Percentiles rank a stretch among this genome's conserved stretches.
phyloP scores from a whole-genome alignment of 306 rosid species.

The Malus orientalis region DNA sequence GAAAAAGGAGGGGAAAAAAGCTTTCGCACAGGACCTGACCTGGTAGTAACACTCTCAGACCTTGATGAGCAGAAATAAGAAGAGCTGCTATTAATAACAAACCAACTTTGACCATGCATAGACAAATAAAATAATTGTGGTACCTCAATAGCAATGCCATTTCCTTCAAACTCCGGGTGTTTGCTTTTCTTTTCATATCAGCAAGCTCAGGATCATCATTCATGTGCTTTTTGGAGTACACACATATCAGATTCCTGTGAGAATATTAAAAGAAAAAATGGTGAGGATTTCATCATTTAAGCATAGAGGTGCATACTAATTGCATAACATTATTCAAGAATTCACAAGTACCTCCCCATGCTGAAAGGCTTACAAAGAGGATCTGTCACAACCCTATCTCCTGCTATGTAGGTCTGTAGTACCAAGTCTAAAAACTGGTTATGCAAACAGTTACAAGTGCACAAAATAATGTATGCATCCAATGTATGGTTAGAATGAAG shows the following conservation, averaged over 20 bases:
- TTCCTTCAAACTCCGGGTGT: constrained; percentile 88
- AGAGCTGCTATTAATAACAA: not conserved
- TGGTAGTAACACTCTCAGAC: not conserved
- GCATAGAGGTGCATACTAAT: constrained; percentile 1
- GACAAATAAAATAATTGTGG: constrained; percentile 16
- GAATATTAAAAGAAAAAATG: not conserved
- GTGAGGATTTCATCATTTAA: not conserved
- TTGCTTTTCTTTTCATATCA: constrained; percentile 84
- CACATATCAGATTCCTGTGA: constrained; percentile 84
- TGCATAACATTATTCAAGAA: constrained; percentile 16
- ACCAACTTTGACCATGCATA: constrained; percentile 5
- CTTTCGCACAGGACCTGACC: not conserved
- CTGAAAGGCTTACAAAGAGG: constrained; percentile 97
- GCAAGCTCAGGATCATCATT: constrained; percentile 67
- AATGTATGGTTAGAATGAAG: not conserved
- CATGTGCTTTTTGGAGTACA: constrained; percentile 98
- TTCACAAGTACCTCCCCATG: constrained; percentile 72
- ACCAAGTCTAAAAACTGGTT: constrained; percentile 28
- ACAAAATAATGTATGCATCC: not conserved
- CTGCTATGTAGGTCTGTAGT: constrained; percentile 78
- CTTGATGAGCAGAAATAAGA: not conserved
- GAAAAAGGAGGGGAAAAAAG: not conserved
- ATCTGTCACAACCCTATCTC: constrained; percentile 91
- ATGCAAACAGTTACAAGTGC: constrained; percentile 20
- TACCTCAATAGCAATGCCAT: constrained; percentile 88